Percentiles rank a stretch among this genome's conserved stretches.
phyloP scores from a whole-genome alignment of 441 rosid genomes.

The Croton setiger region DNA sequence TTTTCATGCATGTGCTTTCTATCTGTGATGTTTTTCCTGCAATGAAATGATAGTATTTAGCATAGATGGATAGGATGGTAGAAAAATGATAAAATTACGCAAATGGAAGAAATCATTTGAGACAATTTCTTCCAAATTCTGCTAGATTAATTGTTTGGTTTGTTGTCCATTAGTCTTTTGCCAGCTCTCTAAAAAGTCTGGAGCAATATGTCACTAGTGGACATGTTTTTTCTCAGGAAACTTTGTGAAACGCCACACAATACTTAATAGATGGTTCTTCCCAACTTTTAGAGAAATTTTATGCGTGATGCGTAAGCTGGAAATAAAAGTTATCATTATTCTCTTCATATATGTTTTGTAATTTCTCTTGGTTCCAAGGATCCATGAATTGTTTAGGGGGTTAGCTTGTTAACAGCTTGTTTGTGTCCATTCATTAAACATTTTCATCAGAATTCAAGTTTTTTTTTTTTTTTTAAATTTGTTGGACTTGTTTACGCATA shows the following conservation, averaged over 20 bases:
- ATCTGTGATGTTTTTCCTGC: background rate
- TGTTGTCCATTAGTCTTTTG: background rate
- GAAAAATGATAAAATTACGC: background rate
- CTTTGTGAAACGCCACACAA: background rate
- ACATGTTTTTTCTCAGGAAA: background rate
- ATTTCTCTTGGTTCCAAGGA: background rate
- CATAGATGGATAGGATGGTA: conserved; percentile 1
- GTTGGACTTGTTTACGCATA: background rate
- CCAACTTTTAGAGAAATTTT: background rate
- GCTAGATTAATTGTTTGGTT: background rate
- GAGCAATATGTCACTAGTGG: background rate
- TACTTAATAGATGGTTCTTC: background rate
- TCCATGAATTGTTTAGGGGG: background rate
- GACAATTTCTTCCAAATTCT: background rate
- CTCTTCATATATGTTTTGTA: background rate
- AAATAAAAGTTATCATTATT: background rate
- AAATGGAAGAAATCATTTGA: background rate
- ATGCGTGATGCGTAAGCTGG: background rate
- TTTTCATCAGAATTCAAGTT: background rate
- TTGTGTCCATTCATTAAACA: background rate
- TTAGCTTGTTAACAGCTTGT: background rate
- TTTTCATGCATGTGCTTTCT: too few relatives aligned
- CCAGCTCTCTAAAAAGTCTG: background rate
- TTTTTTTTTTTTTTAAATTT: background rate
- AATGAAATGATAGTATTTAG: conserved; percentile 1